Conservation (phyloP, 257 asterid genomes). For the Salvia splendens region DNA sequence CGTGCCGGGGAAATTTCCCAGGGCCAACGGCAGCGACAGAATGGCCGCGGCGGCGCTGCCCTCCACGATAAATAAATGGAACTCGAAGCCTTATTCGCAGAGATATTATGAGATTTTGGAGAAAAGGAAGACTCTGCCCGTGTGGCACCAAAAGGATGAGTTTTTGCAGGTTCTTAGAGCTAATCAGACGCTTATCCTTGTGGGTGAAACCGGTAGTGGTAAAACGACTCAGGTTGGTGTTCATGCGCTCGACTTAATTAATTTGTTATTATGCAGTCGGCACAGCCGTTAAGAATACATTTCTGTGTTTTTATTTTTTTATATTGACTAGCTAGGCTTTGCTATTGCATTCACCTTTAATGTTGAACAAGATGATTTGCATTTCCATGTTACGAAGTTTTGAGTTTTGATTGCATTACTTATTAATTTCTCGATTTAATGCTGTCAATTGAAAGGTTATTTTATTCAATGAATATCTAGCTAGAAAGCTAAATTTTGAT, state of each 20-base stretch:
- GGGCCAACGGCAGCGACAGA: constrained; percentile 45
- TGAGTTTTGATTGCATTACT: neutral
- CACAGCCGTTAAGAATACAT: neutral
- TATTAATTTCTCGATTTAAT: neutral
- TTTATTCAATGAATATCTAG: neutral
- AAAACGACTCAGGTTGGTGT: constrained; percentile 90
- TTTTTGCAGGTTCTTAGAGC: constrained; percentile 65
- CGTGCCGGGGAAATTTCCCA: constrained; percentile 49
- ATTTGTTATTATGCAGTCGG: neutral
- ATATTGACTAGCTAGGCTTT: neutral
- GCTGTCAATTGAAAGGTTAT: neutral
- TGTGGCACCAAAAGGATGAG: constrained; percentile 97
- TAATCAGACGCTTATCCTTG: constrained; percentile 78
- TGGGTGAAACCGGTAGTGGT: constrained; percentile 98
- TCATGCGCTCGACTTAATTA: neutral
- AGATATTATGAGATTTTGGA: constrained; percentile 79
- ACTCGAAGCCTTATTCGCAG: constrained; percentile 65
- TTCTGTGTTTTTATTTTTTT: neutral
- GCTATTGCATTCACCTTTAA: neutral
- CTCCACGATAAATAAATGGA: constrained; percentile 65
- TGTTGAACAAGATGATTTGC: neutral
- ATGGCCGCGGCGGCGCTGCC: constrained; percentile 29
- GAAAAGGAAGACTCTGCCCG: constrained; percentile 87
- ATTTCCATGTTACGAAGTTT: neutral
- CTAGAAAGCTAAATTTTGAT: neutral